These are phyloP conservation scores for Apiotrichum porosum DNA, from an alignment of 1,284 basidiomycete genomes.

Conservation along the genomic window DNA sequence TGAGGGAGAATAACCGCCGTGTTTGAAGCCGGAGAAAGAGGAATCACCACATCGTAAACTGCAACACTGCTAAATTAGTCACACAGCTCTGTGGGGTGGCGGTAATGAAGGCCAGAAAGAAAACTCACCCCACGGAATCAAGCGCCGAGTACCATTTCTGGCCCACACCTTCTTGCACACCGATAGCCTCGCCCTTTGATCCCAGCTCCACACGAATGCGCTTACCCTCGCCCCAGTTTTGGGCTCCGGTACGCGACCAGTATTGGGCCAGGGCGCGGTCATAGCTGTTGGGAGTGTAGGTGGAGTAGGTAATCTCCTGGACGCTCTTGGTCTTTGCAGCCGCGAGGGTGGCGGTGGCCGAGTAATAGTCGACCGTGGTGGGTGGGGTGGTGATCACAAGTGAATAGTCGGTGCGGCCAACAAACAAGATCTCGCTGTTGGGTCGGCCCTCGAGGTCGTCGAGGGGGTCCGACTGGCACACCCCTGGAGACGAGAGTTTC, in stretches of 20 bases:
- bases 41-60: conserved; percentile 47
- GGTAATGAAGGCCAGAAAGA: too few relatives aligned
- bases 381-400: conserved; percentile 34
- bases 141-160: conserved; percentile 37
- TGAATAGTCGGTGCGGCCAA: conserved; percentile 44
- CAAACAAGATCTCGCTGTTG: conserved; percentile 34
- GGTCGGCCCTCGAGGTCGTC: conserved; percentile 40
- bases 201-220: conserved; percentile 42
- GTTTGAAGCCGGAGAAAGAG: conserved; percentile 27
- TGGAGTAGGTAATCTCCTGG: conserved; percentile 45
- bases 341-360: conserved; percentile 1
- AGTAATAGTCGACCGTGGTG: conserved; percentile 1
- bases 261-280: conserved; percentile 44
- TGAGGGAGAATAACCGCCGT: conserved; percentile 49
- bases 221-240: conserved; percentile 17
- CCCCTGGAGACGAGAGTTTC: conserved; percentile 17
- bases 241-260: conserved; percentile 36
- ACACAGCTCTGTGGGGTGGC: too few relatives aligned
- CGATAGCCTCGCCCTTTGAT: conserved; percentile 43
- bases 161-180: conserved; percentile 38
- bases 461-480: conserved; percentile 36
- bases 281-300: conserved; percentile 45
- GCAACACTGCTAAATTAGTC: conserved; percentile 32
- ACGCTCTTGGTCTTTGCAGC: conserved; percentile 17
- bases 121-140: conserved; percentile 39